Conservation (phyloP, 108 stramenopile genomes). For the Schizochytrium sp. region DNA sequence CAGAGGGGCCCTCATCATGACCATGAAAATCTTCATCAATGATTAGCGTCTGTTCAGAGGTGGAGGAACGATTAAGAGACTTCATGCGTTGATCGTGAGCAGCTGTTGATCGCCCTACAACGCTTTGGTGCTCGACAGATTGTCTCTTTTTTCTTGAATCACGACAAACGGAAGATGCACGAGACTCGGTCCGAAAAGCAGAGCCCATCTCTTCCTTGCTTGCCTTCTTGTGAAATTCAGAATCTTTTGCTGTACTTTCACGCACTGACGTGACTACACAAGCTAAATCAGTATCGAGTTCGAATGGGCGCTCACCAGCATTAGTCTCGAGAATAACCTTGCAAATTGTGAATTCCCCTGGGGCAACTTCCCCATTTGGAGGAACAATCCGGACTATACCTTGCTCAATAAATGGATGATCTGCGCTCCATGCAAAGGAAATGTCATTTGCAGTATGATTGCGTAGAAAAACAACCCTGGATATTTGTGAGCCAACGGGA, state of each 20-base stretch:
- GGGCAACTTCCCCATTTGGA: neutral
- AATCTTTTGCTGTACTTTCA: neutral
- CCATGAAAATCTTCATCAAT: neutral
- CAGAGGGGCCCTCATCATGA: neutral
- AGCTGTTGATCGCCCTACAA: neutral
- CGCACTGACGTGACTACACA: neutral
- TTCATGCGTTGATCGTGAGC: conserved; percentile 19
- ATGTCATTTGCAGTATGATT: conserved; percentile 38
- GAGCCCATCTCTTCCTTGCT: neutral
- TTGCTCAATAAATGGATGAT: neutral
- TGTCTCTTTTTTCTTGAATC: conserved; percentile 1
- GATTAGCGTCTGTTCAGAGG: neutral
- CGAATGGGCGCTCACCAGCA: neutral
- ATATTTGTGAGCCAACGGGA: neutral
- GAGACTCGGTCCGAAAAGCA: conserved; percentile 8
- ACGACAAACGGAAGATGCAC: conserved; percentile 10
- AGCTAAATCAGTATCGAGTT: neutral
- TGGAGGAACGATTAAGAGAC: neutral
- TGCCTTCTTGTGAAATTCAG: neutral
- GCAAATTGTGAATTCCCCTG: conserved; percentile 37
- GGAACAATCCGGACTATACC: neutral
- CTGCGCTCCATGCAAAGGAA: neutral
- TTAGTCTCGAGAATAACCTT: neutral
- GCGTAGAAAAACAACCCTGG: conserved; percentile 42
- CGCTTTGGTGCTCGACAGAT: neutral